Percentiles rank a stretch among this genome's conserved stretches.
Conservation (phyloP, 1,284 basidiomycete species). For the Malassezia sympodialis region DNA sequence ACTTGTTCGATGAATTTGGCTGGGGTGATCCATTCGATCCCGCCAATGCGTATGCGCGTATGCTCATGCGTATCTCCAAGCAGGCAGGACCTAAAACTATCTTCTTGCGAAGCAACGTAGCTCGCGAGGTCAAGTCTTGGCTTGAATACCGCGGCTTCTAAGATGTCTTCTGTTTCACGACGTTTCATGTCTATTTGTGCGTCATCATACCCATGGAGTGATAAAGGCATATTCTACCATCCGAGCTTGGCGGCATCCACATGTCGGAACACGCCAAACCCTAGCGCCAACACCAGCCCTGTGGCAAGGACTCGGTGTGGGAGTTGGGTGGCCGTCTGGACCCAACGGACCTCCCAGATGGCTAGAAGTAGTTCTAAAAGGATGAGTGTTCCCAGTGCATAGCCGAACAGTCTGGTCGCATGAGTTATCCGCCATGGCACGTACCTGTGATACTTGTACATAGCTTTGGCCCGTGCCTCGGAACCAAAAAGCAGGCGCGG, state of each 20-base stretch:
- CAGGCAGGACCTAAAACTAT: constrained; percentile 6
- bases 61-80: constrained; percentile 2
- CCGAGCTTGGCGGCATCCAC: constrained; percentile 4
- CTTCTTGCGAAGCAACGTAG: constrained; percentile 7
- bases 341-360: constrained; percentile 13
- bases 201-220: background rate
- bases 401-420: constrained; percentile 4
- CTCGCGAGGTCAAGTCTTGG: constrained; percentile 14
- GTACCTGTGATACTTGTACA: constrained; percentile 17
- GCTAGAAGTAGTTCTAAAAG: constrained; percentile 3
- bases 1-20: constrained; percentile 16
- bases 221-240: background rate
- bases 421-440: background rate
- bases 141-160: constrained; percentile 18
- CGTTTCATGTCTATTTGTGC: background rate
- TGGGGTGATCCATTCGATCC: constrained; percentile 17
- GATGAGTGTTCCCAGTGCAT: constrained; percentile 2
- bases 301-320: background rate
- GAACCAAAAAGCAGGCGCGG: constrained; percentile 2
- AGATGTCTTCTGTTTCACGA: background rate
- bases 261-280: background rate
- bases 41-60: background rate
- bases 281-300: background rate
- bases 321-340: background rate
- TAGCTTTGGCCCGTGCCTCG: constrained; percentile 1